A percentile compares a stretch with the other conserved stretches of the same genome.
Evolutionary conservation across 2,329 filamentous ascomycete genomes (phyloP).

Genomic region (Ceratocystiopsis sp.): DNA sequence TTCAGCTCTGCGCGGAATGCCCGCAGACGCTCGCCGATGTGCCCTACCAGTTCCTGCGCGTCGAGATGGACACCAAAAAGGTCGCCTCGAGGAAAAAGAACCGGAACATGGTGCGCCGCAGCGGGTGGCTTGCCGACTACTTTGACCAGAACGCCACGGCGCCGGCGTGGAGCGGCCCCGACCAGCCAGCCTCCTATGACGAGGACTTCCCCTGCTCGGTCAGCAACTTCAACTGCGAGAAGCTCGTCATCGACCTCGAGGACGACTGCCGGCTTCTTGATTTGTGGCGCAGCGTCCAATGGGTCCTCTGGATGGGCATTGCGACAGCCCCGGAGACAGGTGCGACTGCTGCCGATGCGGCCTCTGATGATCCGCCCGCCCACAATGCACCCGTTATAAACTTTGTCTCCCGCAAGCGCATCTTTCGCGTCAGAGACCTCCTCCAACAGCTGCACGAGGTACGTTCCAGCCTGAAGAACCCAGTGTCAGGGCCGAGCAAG

Average conservation of each 20-base stretch:
- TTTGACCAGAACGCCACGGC: neutral
- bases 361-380: neutral
- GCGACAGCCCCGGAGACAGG: neutral
- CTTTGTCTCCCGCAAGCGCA: conserved; percentile 1
- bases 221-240: conserved; percentile 9
- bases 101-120: neutral
- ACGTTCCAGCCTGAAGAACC: neutral
- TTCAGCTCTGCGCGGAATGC: too few species aligned
- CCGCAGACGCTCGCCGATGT: conserved; percentile 3
- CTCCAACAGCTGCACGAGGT: neutral
- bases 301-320: conserved; percentile 5
- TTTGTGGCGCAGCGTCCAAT: neutral
- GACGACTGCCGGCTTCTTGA: conserved; percentile 1
- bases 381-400: too few species aligned
- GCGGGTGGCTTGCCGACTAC: conserved; percentile 3
- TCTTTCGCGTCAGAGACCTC: conserved; percentile 2
- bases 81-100: neutral
- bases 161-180: neutral
- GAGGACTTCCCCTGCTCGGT: conserved; percentile 6
- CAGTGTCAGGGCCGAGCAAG: neutral
- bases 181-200: neutral
- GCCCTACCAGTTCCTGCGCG: conserved; percentile 5
- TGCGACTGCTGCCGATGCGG: neutral
- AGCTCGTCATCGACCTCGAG: conserved; percentile 3
- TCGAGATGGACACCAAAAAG: conserved; percentile 2